Conservation (phyloP, 2,329 filamentous ascomycete species). For the Nigrospora oryzae region DNA sequence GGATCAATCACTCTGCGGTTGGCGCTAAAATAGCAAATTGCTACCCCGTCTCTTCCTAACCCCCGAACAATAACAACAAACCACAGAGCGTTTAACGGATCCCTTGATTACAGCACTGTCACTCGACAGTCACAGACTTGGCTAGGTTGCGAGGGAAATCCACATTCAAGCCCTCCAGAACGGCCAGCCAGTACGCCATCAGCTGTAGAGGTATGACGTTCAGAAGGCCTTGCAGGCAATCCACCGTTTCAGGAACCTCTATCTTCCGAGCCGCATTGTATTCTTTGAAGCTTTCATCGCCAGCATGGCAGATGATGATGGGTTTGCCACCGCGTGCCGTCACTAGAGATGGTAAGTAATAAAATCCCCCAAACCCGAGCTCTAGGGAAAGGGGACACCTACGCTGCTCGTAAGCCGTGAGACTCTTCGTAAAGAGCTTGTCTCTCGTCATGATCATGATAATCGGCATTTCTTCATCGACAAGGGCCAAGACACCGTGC, state of each 20-base stretch:
- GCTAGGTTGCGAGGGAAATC: conserved; percentile 98
- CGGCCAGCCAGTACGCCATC: conserved; percentile 97
- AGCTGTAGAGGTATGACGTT: conserved; percentile 97
- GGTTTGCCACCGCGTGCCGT: conserved; percentile 91
- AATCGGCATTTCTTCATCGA: conserved; percentile 96
- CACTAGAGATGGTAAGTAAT: conserved; percentile 42
- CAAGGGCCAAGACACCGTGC: conserved; percentile 93
- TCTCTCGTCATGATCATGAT: conserved; percentile 99
- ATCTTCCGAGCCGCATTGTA: conserved; percentile 85
- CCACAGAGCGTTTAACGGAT: no score
- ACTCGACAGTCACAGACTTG: conserved; percentile 98
- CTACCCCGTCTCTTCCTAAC: no score
- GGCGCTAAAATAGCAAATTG: no score
- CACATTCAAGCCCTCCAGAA: conserved; percentile 91
- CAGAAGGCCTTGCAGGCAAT: conserved; percentile 88
- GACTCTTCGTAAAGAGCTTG: conserved; percentile 89
- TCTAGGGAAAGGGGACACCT: conserved; percentile 21
- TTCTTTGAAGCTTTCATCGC: conserved; percentile 79
- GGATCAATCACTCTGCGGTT: no score
- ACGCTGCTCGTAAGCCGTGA: conserved; percentile 98
- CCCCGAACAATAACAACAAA: no score
- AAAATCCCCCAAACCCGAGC: conserved; percentile 12
- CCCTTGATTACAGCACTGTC: no score
- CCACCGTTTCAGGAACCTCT: conserved; percentile 90
- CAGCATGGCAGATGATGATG: conserved; percentile 94